These are phyloP conservation scores for Diplodia seriata DNA, from an alignment of 2,329 filamentous ascomycete species.

Conservation along the genomic window DNA sequence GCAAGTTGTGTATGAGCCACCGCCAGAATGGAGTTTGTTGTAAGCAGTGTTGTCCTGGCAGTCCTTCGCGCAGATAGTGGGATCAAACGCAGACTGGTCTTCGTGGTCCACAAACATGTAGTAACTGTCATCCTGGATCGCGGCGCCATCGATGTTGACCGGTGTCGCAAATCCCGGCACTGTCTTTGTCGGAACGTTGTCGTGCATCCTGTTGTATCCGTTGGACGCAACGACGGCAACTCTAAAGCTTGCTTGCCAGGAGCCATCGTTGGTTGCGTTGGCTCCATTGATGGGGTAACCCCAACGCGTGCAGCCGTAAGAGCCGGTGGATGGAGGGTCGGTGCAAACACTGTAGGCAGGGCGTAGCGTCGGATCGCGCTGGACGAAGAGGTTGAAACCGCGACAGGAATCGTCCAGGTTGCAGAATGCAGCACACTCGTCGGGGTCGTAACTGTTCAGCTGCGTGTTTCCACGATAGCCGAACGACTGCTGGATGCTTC, in stretches of 20 bases:
- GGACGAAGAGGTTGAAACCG: slow-evolving; percentile 38
- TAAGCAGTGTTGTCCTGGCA: slow-evolving; percentile 47
- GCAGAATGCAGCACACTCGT: slow-evolving; percentile 33
- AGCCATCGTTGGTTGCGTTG: slow-evolving; percentile 14
- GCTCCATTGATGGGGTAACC: slow-evolving; percentile 24
- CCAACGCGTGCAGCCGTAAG: slow-evolving; percentile 23
- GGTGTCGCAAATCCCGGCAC: slow-evolving; percentile 38
- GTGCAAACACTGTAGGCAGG: slow-evolving; percentile 42
- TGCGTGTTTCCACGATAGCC: slow-evolving; percentile 33
- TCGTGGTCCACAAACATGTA: slow-evolving; percentile 43
- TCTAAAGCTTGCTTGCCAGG: slow-evolving; percentile 5
- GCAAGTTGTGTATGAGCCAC: slow-evolving; percentile 45
- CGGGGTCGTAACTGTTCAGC: slow-evolving; percentile 33
- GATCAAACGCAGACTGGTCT: slow-evolving; percentile 39
- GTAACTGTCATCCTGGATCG: slow-evolving; percentile 40
- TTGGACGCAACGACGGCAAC: slow-evolving; percentile 21
- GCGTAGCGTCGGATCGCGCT: slow-evolving; percentile 38
- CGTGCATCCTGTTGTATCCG: slow-evolving; percentile 40
- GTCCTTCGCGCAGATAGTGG: slow-evolving; percentile 43
- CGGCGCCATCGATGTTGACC: slow-evolving; percentile 34
- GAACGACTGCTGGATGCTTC: slow-evolving; percentile 19
- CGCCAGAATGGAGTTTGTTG: slow-evolving; percentile 41
- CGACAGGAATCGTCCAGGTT: slow-evolving; percentile 33
- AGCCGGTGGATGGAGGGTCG: slow-evolving; percentile 39
- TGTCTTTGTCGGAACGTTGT: not conserved